Evolutionary conservation across 2,329 filamentous ascomycete genomes (phyloP), one percentile per base, ranked within the genome.

Genomic region (Aplosporella prunicola): DNA sequence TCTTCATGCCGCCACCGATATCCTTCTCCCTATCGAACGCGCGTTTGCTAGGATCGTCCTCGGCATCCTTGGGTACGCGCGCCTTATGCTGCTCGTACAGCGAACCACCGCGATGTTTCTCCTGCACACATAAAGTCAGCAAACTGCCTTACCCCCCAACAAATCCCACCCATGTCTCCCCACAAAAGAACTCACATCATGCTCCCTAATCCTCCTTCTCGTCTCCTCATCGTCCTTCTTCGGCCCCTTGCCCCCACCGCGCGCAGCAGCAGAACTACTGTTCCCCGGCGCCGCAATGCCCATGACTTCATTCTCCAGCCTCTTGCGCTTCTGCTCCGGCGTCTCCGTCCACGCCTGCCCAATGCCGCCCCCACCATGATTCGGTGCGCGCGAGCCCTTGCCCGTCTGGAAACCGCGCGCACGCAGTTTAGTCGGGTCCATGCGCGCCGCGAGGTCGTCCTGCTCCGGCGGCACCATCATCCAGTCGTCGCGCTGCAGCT

Each of bases 21-120:
- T 96, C 91, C 65, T 95, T 96, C 58, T 95, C 85, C 45, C 78
- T 73, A 62, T 95, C 86, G 61, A 96, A 96, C 0, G 76, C 81
- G 43, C 89, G 71, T 60, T 82, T 81, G 58, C 86, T 94, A 1
- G 91, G 89, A 55, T 96, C 88, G 32, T 68, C 65, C 15, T 91
- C 84, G 45, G 85, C 76, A 44, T 79, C 76, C 13, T 72, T 66
- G 5, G 55, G 62, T 24, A 58, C 61, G 15, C 56, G 59, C 44
- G 62, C 63, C 42, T 60, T 56, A 35, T 70, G 67, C 45, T 65
- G 58, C 40, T 68, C 63, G 32, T 67, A 61, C 15, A 71, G 44
- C 20, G 64, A 68, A 44, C 62, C 61, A 8, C 63, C 63, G 14
- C 60, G 47, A 9, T 51, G 35, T 16, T 61, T 62, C 31, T 68